These are phyloP conservation scores for Wilcoxina mikolae DNA, from an alignment of 495 filamentous ascomycete species.

Conservation along the genomic window DNA sequence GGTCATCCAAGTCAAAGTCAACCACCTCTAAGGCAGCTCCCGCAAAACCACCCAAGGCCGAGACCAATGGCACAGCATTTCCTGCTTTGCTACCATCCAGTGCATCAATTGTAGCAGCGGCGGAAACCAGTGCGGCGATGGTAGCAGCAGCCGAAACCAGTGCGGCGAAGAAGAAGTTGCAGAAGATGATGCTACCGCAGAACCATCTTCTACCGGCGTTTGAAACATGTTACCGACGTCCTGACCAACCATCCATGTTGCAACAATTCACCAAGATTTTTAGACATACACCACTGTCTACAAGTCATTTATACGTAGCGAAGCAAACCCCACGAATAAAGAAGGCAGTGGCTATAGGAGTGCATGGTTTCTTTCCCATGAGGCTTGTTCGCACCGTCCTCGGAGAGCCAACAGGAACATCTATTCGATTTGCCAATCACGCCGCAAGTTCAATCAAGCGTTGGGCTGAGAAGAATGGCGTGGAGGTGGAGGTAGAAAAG, in stretches of 20 bases:
- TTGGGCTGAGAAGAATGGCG: slow-evolving; percentile 57
- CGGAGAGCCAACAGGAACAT: slow-evolving; percentile 90
- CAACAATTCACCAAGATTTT: slow-evolving; percentile 50
- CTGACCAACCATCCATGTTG: slow-evolving; percentile 54
- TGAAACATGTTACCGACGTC: slow-evolving; percentile 39
- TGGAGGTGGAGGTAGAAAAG: slow-evolving; percentile 64
- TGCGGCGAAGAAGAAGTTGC: slow-evolving; percentile 14
- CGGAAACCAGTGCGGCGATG: slow-evolving; percentile 6
- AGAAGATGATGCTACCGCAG: slow-evolving; percentile 13
- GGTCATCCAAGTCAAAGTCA: slow-evolving; percentile 10
- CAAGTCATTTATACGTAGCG: slow-evolving; percentile 58
- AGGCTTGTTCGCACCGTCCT: slow-evolving; percentile 69
- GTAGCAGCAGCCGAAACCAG: slow-evolving; percentile 7
- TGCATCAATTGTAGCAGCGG: neutral
- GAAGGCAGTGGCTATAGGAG: slow-evolving; percentile 77
- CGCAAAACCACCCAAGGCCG: slow-evolving; percentile 11
- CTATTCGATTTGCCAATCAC: slow-evolving; percentile 79
- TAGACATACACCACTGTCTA: slow-evolving; percentile 41
- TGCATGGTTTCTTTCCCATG: slow-evolving; percentile 89
- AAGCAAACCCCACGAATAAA: slow-evolving; percentile 56
- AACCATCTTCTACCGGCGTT: slow-evolving; percentile 28
- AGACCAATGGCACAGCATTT: slow-evolving; percentile 7
- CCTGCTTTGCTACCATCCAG: neutral
- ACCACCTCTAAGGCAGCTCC: slow-evolving; percentile 14
- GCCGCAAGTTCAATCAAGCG: slow-evolving; percentile 68